Evolutionary conservation across 1,139 yeast species (phyloP).

Genomic region (Geotrichum fermentans): DNA sequence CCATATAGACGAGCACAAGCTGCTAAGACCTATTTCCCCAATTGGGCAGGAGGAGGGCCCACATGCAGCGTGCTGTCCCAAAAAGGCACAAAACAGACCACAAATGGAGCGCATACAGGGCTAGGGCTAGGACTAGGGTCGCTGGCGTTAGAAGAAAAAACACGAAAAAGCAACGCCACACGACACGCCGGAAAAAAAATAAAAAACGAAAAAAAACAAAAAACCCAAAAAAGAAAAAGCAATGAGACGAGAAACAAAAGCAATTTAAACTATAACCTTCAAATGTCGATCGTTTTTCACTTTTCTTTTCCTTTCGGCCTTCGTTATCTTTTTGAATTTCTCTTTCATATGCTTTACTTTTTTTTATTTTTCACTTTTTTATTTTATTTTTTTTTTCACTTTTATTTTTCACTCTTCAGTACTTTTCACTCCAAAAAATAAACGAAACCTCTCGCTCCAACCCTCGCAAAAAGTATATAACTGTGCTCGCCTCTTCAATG

Average conservation of each 20-base stretch:
- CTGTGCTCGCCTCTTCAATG: conserved; percentile 1
- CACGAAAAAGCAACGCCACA: not conserved
- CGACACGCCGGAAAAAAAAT: not conserved
- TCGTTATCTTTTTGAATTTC: no score
- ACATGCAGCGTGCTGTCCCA: no score
- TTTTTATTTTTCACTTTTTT: conserved; percentile 7
- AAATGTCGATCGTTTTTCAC: not conserved
- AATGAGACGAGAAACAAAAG: not conserved
- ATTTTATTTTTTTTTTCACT: not conserved
- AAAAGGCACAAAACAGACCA: conserved; percentile 1
- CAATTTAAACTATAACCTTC: not conserved
- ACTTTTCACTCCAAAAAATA: not conserved
- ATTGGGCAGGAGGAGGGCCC: no score
- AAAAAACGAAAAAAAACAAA: not conserved
- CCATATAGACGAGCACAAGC: no score
- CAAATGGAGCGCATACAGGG: not conserved
- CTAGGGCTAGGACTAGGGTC: not conserved
- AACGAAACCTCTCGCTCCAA: not conserved
- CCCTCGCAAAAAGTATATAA: not conserved
- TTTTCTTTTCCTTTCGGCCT: not conserved
- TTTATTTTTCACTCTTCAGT: no score
- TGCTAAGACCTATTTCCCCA: no score
- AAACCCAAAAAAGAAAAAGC: not conserved
- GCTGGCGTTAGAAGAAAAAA: not conserved
- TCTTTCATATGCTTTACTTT: no score